These are phyloP conservation scores for Centaurea solstitialis DNA, from an alignment of 129 eudicot species.

Conservation along the genomic window DNA sequence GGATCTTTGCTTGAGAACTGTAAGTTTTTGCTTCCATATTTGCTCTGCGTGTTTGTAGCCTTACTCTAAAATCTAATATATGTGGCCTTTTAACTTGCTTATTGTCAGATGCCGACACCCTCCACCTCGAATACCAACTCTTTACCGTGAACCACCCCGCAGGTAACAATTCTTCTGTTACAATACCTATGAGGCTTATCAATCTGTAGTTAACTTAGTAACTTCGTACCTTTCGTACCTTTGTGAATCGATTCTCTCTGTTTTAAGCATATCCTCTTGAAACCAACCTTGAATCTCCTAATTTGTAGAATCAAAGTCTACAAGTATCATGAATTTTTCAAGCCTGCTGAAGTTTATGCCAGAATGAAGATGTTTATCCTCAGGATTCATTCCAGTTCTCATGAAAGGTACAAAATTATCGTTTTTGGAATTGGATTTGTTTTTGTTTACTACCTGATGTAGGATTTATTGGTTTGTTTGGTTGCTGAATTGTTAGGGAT, in stretches of 20 bases:
- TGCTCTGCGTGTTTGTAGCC: background rate
- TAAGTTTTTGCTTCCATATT: conserved; percentile 5
- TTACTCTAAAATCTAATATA: background rate
- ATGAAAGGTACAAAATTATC: background rate
- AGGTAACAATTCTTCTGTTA: background rate
- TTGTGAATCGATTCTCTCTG: background rate
- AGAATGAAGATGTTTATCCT: background rate
- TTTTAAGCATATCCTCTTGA: background rate
- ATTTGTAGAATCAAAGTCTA: background rate
- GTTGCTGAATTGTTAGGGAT: background rate
- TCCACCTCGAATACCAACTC: background rate
- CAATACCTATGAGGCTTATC: background rate
- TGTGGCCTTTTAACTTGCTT: background rate
- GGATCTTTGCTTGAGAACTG: background rate
- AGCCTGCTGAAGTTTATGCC: background rate
- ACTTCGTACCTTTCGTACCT: background rate
- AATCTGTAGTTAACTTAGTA: background rate
- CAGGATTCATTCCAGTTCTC: background rate
- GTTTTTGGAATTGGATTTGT: background rate
- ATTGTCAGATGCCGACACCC: background rate
- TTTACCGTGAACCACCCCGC: background rate
- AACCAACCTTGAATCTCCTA: background rate
- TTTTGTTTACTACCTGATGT: background rate
- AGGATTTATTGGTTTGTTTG: background rate
- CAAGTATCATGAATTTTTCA: background rate